Evolutionary conservation across 2,329 filamentous ascomycete species (phyloP).

Genomic region (Sporothrix globosa): DNA sequence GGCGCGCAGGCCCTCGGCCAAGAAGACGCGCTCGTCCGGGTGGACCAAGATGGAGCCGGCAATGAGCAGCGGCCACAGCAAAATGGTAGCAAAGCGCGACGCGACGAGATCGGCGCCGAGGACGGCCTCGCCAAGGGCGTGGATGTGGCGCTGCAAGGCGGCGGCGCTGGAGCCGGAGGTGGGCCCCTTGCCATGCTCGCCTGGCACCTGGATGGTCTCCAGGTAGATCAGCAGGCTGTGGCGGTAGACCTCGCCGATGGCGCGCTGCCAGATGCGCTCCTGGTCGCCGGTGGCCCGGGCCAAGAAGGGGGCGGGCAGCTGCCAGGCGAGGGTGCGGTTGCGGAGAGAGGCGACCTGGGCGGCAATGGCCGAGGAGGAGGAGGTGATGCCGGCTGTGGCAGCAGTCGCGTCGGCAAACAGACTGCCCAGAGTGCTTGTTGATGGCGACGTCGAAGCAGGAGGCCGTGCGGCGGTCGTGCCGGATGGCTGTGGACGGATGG

Average conservation of each 20-base stretch:
- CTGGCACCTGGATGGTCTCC: constrained; percentile 28
- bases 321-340: constrained; percentile 32
- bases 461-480: neutral
- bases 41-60: constrained; percentile 33
- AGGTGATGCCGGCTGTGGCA: neutral
- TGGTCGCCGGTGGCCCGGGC: constrained; percentile 31
- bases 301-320: constrained; percentile 31
- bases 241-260: constrained; percentile 36
- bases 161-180: neutral
- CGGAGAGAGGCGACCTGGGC: constrained; percentile 30
- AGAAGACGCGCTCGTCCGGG: constrained; percentile 30
- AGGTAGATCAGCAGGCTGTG: constrained; percentile 35
- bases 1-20: constrained; percentile 33
- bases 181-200: neutral
- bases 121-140: constrained; percentile 33
- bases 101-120: constrained; percentile 31
- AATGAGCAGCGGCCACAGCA: constrained; percentile 37
- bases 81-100: constrained; percentile 35
- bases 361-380: neutral
- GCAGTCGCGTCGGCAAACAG: neutral
- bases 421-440: constrained; percentile 9
- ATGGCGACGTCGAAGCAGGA: neutral
- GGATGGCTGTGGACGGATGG: neutral
- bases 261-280: constrained; percentile 34
- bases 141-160: constrained; percentile 31